Conservation (phyloP, 768 basidiomycete genomes). For the Xanthoconium purpureum region DNA sequence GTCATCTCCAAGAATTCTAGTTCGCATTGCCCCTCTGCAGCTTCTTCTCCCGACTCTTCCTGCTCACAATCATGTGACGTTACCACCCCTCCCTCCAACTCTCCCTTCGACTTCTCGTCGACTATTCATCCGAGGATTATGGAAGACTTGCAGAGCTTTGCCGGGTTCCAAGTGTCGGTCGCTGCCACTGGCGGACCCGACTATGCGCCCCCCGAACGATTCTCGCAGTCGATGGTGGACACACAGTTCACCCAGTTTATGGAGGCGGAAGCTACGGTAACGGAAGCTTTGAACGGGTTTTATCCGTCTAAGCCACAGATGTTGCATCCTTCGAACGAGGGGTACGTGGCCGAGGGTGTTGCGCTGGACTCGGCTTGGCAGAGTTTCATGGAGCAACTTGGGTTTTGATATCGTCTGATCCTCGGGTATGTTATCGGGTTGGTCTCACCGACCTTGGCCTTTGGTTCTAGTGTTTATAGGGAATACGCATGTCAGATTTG, state of each 20-base stretch:
- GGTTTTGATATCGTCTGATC: conserved; percentile 34
- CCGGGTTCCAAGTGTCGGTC: conserved; percentile 32
- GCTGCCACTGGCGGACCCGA: conserved; percentile 24
- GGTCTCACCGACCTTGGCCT: not conserved
- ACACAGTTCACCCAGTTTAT: conserved; percentile 27
- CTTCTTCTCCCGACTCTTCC: conserved; percentile 10
- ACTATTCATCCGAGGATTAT: conserved; percentile 39
- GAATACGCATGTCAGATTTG: no score
- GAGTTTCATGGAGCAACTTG: conserved; percentile 66
- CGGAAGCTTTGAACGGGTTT: conserved; percentile 14
- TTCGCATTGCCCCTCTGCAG: not conserved
- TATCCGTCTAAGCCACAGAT: conserved; percentile 14
- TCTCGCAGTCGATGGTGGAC: conserved; percentile 31
- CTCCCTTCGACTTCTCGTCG: conserved; percentile 6
- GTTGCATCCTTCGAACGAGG: conserved; percentile 4
- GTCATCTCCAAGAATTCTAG: conserved; percentile 31
- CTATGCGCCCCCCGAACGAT: conserved; percentile 26
- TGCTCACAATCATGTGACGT: conserved; percentile 7
- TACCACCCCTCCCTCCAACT: not conserved
- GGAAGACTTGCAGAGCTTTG: conserved; percentile 49
- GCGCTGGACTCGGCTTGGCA: conserved; percentile 63
- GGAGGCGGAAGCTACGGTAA: conserved; percentile 13
- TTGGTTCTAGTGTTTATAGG: not conserved
- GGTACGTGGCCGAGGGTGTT: conserved; percentile 23
- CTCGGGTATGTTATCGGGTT: not conserved